Evolutionary conservation across 2,329 filamentous ascomycete species (phyloP).

Genomic region (Ilyonectria destructans): DNA sequence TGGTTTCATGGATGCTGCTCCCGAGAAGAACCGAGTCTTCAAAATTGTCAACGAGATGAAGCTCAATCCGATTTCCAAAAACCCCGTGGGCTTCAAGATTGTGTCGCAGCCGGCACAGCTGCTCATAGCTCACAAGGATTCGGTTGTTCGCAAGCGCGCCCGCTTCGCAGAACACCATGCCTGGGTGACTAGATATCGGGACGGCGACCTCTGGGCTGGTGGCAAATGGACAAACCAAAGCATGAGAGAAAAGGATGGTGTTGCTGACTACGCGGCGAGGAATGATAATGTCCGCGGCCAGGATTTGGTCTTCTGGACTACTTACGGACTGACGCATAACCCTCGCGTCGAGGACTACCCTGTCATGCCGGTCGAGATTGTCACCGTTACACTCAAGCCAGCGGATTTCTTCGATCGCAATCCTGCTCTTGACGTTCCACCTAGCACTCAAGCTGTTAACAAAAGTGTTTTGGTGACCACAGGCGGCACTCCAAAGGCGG

Average conservation of each 20-base stretch:
- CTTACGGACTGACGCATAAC: constrained; percentile 67
- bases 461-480: constrained; percentile 32
- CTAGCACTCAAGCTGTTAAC: constrained; percentile 39
- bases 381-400: constrained; percentile 51
- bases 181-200: constrained; percentile 3
- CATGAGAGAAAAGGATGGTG: not conserved
- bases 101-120: too few relatives aligned
- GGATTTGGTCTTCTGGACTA: constrained; percentile 58
- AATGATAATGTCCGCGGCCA: not conserved
- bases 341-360: constrained; percentile 67
- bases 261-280: not conserved
- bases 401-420: constrained; percentile 66
- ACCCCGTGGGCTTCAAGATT: too few relatives aligned
- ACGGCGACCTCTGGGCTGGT: not conserved
- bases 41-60: too few relatives aligned
- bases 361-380: constrained; percentile 57
- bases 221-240: constrained; percentile 1
- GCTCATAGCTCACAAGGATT: too few relatives aligned
- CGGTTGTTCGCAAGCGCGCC: too few relatives aligned
- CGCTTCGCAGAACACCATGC: too few relatives aligned
- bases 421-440: constrained; percentile 64
- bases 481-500: too few relatives aligned
- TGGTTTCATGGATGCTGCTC: too few relatives aligned
- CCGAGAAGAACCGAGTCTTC: too few relatives aligned
- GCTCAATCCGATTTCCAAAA: too few relatives aligned